A percentile compares a stretch with the other conserved stretches of the same genome.
Conservation (phyloP, 768 basidiomycete species). For the Kwoniella mangroviensis region DNA sequence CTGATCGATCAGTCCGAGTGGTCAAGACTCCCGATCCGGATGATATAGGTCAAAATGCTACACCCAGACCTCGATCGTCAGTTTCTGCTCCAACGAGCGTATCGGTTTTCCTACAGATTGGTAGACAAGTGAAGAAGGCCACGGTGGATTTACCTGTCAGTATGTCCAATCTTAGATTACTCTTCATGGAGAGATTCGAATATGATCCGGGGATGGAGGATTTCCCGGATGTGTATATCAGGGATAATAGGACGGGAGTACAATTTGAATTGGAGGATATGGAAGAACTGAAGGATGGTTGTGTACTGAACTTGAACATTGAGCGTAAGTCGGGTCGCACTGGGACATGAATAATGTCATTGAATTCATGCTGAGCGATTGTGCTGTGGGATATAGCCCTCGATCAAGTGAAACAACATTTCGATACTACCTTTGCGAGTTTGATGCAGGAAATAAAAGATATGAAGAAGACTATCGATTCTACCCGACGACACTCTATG, state of each 20-base stretch:
- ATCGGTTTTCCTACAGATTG: slow-evolving; percentile 84
- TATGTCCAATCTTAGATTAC: slow-evolving; percentile 74
- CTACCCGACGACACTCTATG: slow-evolving; percentile 64
- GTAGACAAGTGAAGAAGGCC: slow-evolving; percentile 87
- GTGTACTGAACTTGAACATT: slow-evolving; percentile 87
- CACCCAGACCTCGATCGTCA: slow-evolving; percentile 16
- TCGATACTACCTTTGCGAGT: slow-evolving; percentile 83
- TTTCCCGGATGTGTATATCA: slow-evolving; percentile 93
- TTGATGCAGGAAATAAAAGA: slow-evolving; percentile 90
- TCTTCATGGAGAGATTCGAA: slow-evolving; percentile 93
- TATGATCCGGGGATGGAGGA: slow-evolving; percentile 92
- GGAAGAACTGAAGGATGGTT: slow-evolving; percentile 86
- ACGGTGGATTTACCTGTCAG: slow-evolving; percentile 69
- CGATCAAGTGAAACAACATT: slow-evolving; percentile 98
- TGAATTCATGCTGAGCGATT: background rate
- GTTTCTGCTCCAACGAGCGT: slow-evolving; percentile 57
- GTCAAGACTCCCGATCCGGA: slow-evolving; percentile 40
- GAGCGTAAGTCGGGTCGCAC: slow-evolving; percentile 74
- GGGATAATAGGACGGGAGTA: slow-evolving; percentile 87
- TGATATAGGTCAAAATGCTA: slow-evolving; percentile 27
- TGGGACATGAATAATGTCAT: no score
- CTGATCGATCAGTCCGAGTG: slow-evolving; percentile 21
- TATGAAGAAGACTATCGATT: slow-evolving; percentile 69
- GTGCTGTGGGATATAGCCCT: slow-evolving; percentile 66
- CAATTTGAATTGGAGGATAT: slow-evolving; percentile 95